phyloP scores from a whole-genome alignment of 768 basidiomycete species.

The Pisolithus marmoratus region DNA sequence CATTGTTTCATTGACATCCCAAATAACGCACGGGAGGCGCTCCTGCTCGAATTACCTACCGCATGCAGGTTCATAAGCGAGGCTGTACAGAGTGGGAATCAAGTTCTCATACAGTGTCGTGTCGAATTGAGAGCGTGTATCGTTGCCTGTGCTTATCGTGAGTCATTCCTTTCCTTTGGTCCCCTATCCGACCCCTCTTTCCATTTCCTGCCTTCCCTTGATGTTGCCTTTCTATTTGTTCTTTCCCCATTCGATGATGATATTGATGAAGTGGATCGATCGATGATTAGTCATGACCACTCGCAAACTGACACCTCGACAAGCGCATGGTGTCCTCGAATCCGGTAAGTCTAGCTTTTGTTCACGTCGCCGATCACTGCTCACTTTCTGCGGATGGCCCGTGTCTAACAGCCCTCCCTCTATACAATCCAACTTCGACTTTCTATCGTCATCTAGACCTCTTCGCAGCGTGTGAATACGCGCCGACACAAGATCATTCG shows the following conservation, averaged over 20 bases:
- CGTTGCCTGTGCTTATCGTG: constrained; percentile 49
- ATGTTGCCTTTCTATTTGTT: no score
- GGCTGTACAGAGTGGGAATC: constrained; percentile 36
- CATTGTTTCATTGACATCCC: constrained; percentile 41
- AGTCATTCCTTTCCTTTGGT: constrained; percentile 11
- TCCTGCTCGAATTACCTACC: constrained; percentile 42
- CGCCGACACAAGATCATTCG: constrained; percentile 37
- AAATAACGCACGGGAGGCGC: constrained; percentile 31
- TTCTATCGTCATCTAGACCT: constrained; percentile 45
- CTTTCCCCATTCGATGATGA: no score
- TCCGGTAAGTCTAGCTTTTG: constrained; percentile 29
- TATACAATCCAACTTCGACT: constrained; percentile 44
- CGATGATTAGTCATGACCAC: constrained; percentile 41
- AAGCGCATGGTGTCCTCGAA: constrained; percentile 38
- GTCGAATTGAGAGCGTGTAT: constrained; percentile 52
- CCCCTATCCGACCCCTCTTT: background rate
- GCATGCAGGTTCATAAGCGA: constrained; percentile 42
- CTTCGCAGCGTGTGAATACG: constrained; percentile 37
- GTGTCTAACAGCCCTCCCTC: constrained; percentile 37
- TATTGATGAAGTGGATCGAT: background rate
- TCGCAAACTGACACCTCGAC: constrained; percentile 31
- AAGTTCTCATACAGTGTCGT: constrained; percentile 49
- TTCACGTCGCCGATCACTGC: background rate
- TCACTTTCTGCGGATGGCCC: no score
- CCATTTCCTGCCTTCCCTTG: no score